A percentile compares a stretch with the other conserved stretches of the same genome.
Evolutionary conservation across 2,329 filamentous ascomycete genomes (phyloP).

Genomic region (Colletotrichum chrysophilum): DNA sequence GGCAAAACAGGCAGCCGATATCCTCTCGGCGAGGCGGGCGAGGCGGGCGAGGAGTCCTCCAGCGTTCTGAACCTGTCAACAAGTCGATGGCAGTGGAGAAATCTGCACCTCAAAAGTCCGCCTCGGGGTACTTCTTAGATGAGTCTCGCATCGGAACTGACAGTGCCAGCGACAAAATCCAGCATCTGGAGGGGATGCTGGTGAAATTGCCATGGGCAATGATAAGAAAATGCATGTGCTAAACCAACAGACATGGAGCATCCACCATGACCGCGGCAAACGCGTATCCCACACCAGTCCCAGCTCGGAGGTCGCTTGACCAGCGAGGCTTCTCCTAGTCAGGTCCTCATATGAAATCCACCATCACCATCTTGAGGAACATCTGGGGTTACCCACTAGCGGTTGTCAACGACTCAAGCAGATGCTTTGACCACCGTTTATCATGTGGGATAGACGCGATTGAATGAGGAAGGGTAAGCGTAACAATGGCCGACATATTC

Average conservation of each 20-base stretch:
- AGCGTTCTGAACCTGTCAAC: neutral
- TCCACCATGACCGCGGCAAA: neutral
- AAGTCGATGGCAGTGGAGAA: neutral
- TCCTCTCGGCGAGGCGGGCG: neutral
- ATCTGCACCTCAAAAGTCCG: neutral
- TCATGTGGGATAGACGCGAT: constrained; percentile 11
- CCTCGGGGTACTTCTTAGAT: neutral
- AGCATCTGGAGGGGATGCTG: neutral
- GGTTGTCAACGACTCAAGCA: constrained; percentile 1
- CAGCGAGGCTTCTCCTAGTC: neutral
- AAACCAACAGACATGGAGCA: neutral
- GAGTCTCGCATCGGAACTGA: neutral
- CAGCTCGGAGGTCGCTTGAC: neutral
- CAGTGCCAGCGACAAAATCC: neutral
- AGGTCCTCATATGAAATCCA: neutral
- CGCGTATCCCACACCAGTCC: neutral
- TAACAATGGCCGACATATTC: neutral
- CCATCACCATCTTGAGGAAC: constrained; percentile 9
- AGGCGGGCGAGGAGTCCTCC: neutral
- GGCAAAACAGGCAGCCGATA: neutral
- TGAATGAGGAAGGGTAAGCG: neutral
- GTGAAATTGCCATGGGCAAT: neutral
- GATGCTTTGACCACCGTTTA: constrained; percentile 22
- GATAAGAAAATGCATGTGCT: neutral
- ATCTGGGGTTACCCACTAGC: constrained; percentile 13